These are phyloP conservation scores for Colletotrichum godetiae DNA, from an alignment of 2,329 filamentous ascomycete genomes.

Conservation along the genomic window DNA sequence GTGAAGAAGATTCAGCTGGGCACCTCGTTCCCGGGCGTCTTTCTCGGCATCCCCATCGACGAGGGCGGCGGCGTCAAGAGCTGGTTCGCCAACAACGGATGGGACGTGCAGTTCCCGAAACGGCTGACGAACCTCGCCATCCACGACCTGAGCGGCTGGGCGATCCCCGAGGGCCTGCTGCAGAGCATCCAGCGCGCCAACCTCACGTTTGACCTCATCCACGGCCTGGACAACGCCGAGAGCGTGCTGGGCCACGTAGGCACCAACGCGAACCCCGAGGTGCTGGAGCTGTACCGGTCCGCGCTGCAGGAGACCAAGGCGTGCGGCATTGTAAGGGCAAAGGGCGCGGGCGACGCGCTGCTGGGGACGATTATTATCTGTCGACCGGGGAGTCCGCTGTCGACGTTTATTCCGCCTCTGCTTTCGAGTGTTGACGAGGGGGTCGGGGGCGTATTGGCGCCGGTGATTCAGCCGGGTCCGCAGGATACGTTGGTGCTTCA, in stretches of 20 bases:
- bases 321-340: conserved; percentile 87
- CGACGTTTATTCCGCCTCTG: conserved; percentile 76
- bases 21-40: conserved; percentile 84
- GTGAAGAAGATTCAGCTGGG: conserved; percentile 87
- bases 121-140: conserved; percentile 77
- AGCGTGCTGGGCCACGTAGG: conserved; percentile 80
- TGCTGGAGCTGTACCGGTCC: conserved; percentile 82
- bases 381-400: conserved; percentile 74
- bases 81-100: conserved; percentile 92
- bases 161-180: conserved; percentile 79
- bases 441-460: conserved; percentile 83
- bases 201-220: conserved; percentile 85
- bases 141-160: conserved; percentile 78
- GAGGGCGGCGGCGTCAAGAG: conserved; percentile 66
- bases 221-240: conserved; percentile 81
- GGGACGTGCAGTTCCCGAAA: conserved; percentile 76
- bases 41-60: conserved; percentile 80
- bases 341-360: conserved; percentile 73
- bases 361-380: conserved; percentile 85
- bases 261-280: conserved; percentile 78
- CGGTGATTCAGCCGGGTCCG: conserved; percentile 76
- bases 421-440: conserved; percentile 66
- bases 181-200: conserved; percentile 78
- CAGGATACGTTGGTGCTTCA: conserved; percentile 79
- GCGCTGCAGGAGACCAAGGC: conserved; percentile 77